Evolutionary conservation across 2,329 filamentous ascomycete species (phyloP), one percentile per base, ranked within the genome.

Genomic region (Diaporthe sp.): DNA sequence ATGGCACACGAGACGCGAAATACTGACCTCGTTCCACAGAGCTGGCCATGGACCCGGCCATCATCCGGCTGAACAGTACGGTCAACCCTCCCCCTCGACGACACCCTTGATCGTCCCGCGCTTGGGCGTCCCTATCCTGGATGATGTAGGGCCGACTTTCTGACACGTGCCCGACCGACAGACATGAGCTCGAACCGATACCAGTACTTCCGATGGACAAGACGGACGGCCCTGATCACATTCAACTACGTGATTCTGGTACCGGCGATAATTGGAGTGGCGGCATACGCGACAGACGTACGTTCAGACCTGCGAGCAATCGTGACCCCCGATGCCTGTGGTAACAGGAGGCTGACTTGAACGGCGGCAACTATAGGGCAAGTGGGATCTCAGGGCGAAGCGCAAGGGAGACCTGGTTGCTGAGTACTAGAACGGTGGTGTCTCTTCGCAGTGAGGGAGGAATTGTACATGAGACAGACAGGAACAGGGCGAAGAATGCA

Each of bases 121-220:
- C 3, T 47, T 44, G 42, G 57, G 15, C 53, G 13, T 7, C 1
- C 12, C 39, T 47, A 25, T 44, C 3, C 34, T 37, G 34, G 2
- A 20, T 28, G 25, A 51, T 47, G 5, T 42, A 58, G 13, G 37
- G 4, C 39, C 39, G 39, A 37, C 2, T 25, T 22, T 68, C 68
- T 75, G 70, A 70, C 70, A 61, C 25, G 58, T n/a, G n/a, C 37
- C 25, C 58, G 60, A 42, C 28, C 72, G 31, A 71, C 81, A 98
- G 96, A 94, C 84, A 94, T 98, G 92, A 91, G 90, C 82, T 88
- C 90, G 82, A 95, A 94, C 88, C 94, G 97, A 79, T 93, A 96
- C 91, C 95, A 95, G 87, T 98, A 95, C 91, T 99, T 98, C 91
- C 91, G 95, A 85, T 98, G 95, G 95, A 98, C 94, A 49, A 90